Percentiles rank a stretch among this genome's conserved stretches.
Conservation (phyloP, 768 basidiomycete genomes). For the Saitozyma podzolica region DNA sequence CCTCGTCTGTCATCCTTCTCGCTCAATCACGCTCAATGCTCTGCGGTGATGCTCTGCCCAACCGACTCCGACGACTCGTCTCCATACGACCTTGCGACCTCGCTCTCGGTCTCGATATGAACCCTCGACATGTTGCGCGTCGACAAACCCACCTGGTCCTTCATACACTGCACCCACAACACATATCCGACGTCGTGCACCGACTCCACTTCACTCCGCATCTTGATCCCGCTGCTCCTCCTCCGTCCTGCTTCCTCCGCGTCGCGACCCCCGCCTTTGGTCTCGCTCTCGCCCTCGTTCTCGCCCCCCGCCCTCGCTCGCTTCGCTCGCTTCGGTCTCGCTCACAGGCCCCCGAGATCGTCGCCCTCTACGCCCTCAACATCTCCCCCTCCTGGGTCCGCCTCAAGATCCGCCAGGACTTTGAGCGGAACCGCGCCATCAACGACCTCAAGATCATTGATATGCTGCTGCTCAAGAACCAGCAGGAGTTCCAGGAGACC, state of each 20-base stretch:
- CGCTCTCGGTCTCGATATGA: background rate
- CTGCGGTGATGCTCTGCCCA: no score
- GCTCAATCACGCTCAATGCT: no score
- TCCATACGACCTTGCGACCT: background rate
- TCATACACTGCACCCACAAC: no score
- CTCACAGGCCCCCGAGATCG: constrained; percentile 83
- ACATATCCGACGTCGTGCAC: background rate
- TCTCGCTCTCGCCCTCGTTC: background rate
- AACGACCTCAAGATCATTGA: constrained; percentile 81
- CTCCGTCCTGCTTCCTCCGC: background rate
- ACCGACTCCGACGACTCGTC: no score
- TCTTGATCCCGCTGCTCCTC: background rate
- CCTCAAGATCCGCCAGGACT: constrained; percentile 76
- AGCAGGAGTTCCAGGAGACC: constrained; percentile 89
- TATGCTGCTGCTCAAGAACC: constrained; percentile 76
- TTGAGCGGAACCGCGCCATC: constrained; percentile 80
- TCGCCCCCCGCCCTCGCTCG: background rate
- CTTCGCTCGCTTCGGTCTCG: background rate
- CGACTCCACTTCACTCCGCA: background rate
- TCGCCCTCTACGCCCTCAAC: constrained; percentile 75
- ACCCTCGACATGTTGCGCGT: background rate
- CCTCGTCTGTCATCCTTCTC: no score
- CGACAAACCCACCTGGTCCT: background rate
- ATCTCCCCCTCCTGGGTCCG: constrained; percentile 75
- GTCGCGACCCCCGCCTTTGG: background rate